Evolutionary conservation across 1,284 basidiomycete genomes (phyloP).

Genomic region (Austroboletus niveus): DNA sequence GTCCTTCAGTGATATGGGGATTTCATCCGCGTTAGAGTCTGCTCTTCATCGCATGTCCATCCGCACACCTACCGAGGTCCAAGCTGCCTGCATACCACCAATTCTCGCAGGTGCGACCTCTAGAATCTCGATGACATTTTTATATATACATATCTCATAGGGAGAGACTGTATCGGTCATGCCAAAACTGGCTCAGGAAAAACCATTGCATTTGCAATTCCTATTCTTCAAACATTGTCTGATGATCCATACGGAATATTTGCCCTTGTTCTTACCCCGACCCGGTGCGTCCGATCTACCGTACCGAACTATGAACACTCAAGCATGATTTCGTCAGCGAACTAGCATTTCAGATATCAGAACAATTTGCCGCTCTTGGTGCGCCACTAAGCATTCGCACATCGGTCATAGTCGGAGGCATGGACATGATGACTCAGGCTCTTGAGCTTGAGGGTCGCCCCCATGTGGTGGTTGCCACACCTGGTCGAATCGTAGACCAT

Average conservation of each 20-base stretch:
- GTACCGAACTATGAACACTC: background rate
- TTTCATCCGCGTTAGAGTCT: constrained; percentile 68
- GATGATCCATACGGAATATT: constrained; percentile 92
- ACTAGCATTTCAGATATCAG: constrained; percentile 94
- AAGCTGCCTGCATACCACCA: constrained; percentile 86
- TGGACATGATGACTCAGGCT: constrained; percentile 98
- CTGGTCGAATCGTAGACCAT: constrained; percentile 93
- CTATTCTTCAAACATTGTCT: constrained; percentile 88
- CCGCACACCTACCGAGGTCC: constrained; percentile 83
- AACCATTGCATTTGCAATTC: constrained; percentile 95
- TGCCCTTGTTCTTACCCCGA: constrained; percentile 92
- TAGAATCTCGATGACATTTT: background rate
- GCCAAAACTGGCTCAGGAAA: constrained; percentile 98
- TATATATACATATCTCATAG: constrained; percentile 32
- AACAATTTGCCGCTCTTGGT: constrained; percentile 94
- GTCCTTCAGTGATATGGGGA: constrained; percentile 73
- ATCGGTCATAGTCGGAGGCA: constrained; percentile 91
- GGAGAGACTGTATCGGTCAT: constrained; percentile 92
- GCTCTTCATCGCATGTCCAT: constrained; percentile 87
- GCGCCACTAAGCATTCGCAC: constrained; percentile 79
- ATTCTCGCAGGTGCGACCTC: constrained; percentile 69
- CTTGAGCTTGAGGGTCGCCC: constrained; percentile 84
- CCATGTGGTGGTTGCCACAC: constrained; percentile 95
- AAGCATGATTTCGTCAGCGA: constrained; percentile 55
- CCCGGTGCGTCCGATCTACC: constrained; percentile 58